Conservation (phyloP, 2,329 filamentous ascomycete species). For the Ophiostoma australiae region DNA sequence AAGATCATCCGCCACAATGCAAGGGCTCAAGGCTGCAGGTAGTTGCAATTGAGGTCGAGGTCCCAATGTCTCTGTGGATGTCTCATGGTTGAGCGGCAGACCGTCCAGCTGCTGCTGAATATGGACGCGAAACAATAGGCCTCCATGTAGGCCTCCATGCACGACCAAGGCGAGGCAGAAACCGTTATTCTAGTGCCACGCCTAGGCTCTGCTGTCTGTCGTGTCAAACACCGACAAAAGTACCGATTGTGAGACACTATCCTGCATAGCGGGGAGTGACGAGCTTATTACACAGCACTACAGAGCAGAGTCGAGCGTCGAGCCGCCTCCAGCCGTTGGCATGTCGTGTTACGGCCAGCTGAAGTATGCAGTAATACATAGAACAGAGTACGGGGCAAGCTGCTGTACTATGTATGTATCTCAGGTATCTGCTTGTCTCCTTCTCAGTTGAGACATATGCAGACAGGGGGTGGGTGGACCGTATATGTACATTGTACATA, state of each 20-base stretch:
- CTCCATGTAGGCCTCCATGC: conserved; percentile 3
- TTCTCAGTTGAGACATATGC: conserved; percentile 8
- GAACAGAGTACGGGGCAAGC: neutral
- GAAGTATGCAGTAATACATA: neutral
- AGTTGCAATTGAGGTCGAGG: neutral
- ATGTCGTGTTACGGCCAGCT: conserved; percentile 8
- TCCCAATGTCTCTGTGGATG: neutral
- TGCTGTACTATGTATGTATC: too few species aligned
- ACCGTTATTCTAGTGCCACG: neutral
- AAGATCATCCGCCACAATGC: conserved; percentile 2
- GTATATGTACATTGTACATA: neutral
- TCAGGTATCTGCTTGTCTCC: neutral
- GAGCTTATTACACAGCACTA: too few species aligned
- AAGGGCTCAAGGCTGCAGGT: neutral
- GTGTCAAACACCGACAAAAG: neutral
- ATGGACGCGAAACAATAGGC: neutral
- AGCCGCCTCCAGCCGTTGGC: neutral
- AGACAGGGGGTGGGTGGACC: neutral
- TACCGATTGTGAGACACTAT: neutral
- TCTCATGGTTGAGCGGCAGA: too few species aligned
- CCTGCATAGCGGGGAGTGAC: neutral
- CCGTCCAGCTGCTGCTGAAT: neutral
- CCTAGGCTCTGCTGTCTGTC: neutral
- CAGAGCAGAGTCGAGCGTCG: neutral
- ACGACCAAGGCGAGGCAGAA: neutral